Base-by-base conservation (phyloP, 2,329 filamentous ascomycete species). In the Colletotrichum orchidophilum region DNA sequence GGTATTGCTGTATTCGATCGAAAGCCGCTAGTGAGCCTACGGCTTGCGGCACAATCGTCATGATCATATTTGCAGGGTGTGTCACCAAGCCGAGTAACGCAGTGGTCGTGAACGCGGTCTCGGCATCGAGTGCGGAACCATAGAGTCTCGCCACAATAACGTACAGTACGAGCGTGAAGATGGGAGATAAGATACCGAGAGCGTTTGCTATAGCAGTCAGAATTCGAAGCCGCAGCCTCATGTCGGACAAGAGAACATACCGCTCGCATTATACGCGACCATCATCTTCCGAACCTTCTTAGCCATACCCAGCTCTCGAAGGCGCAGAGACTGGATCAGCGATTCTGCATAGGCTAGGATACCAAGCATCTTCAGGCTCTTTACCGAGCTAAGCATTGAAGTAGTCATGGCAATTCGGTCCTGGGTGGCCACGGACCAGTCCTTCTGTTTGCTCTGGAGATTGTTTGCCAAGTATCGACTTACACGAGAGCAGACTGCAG, bases 291-390 rank as follows among this genome's bases (percentile, higher is more conserved):
- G 55, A 2, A 75, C 73, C 50, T 52, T 59, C 1, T 49, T 63
- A 8, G 59, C 52, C 31, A 46, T 59, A 0, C 39, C 7, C 1
- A 83, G 4, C 74, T 75, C 60, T 76, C 79, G 0, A 80, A 83
- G 0, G 80, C 73, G 5, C 75, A 75, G 13, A 83, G 69, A 71
- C 26, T 83, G 81, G 0, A 85, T 63, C 11, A 78, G 75, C 0
- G 71, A 59, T 4, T 75, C 73, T 8, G 84, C 73, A 29, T 76
- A 78, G 15, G 78, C 74, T 1, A 75, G 73, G 3, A 82, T 75
- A 0, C 81, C 81, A 33, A 78, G 77, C 75, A 82, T 80, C 57
- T 82, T 82, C 29, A 83, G 73, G 27, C 75, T 76, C 61, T 81
- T 82, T 74, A 83, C 80, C 6, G 77, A 76, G 5, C 72, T 64